Evolutionary conservation across 202 grass and related monocot species (phyloP).

Genomic region (Schoenoplectus tabernaemontani): DNA sequence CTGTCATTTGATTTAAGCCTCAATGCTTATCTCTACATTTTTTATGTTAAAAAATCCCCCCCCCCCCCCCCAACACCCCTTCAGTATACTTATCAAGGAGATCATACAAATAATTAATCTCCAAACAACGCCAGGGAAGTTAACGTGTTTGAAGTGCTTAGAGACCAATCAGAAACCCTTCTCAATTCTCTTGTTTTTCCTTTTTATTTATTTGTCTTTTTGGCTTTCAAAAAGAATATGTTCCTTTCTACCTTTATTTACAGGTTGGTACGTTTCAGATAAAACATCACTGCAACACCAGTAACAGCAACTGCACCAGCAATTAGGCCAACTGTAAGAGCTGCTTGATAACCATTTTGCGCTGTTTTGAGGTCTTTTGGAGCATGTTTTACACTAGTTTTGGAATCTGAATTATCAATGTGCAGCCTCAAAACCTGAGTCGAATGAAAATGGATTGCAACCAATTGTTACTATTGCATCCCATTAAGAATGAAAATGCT

Average conservation of each 20-base stretch:
- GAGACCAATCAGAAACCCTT: neutral
- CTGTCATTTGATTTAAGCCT: neutral
- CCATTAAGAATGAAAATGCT: neutral
- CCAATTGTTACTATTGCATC: neutral
- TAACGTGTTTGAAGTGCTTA: neutral
- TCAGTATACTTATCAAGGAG: slow-evolving; percentile 3
- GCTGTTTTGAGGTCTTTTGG: slow-evolving; percentile 31
- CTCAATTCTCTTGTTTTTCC: neutral
- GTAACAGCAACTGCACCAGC: slow-evolving; percentile 44
- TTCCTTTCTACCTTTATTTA: slow-evolving; percentile 33
- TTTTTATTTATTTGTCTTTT: neutral
- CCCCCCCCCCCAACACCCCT: too few species aligned
- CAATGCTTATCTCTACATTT: neutral
- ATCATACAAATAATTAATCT: slow-evolving; percentile 8
- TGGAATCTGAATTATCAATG: slow-evolving; percentile 30
- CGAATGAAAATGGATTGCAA: slow-evolving; percentile 18
- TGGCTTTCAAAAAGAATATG: neutral
- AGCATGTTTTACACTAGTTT: slow-evolving; percentile 29
- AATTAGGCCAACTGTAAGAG: slow-evolving; percentile 44
- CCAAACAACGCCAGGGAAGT: neutral
- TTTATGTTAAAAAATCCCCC: neutral
- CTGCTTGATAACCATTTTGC: slow-evolving; percentile 12
- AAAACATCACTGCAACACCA: slow-evolving; percentile 47
- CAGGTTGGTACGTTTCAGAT: slow-evolving; percentile 59
- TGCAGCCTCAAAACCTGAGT: slow-evolving; percentile 85